Conservation (phyloP, 1,284 basidiomycete genomes). For the Meira nashicola region DNA sequence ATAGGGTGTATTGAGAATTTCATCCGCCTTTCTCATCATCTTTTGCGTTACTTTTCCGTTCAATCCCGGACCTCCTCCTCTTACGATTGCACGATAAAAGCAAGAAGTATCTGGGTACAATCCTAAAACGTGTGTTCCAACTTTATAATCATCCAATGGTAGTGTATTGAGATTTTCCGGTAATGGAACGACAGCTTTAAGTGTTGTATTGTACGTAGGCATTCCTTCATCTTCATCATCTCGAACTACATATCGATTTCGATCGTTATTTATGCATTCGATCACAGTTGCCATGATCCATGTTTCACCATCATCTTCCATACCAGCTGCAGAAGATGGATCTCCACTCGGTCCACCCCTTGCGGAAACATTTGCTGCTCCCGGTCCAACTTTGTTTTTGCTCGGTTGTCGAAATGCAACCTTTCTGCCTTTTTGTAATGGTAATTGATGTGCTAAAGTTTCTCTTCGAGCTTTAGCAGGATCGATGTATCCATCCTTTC, state of each 20-base stretch:
- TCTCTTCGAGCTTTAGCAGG: slow-evolving; percentile 25
- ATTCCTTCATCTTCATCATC: slow-evolving; percentile 18
- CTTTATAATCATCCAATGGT: slow-evolving; percentile 37
- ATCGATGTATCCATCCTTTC: slow-evolving; percentile 13
- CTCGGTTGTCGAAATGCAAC: slow-evolving; percentile 37
- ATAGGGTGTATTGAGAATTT: slow-evolving; percentile 45
- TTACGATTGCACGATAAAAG: slow-evolving; percentile 49
- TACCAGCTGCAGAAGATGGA: not conserved
- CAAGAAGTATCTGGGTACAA: slow-evolving; percentile 52
- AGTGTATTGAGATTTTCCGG: slow-evolving; percentile 40
- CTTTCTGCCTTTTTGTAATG: slow-evolving; percentile 27
- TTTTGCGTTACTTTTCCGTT: slow-evolving; percentile 21
- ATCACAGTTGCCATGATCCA: slow-evolving; percentile 41
- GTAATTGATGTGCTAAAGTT: slow-evolving; percentile 23
- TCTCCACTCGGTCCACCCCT: not conserved
- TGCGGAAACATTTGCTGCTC: slow-evolving; percentile 6
- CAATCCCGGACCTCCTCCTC: slow-evolving; percentile 44
- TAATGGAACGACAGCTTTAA: slow-evolving; percentile 47
- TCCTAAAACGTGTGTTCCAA: slow-evolving; percentile 44
- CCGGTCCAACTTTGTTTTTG: slow-evolving; percentile 11
- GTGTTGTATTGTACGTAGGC: slow-evolving; percentile 29
- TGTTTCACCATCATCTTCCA: slow-evolving; percentile 31
- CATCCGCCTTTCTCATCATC: slow-evolving; percentile 29
- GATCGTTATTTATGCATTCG: slow-evolving; percentile 37
- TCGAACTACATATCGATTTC: slow-evolving; percentile 32